Conservation (phyloP, 2,329 filamentous ascomycete genomes). For the Fusarium sp. region DNA sequence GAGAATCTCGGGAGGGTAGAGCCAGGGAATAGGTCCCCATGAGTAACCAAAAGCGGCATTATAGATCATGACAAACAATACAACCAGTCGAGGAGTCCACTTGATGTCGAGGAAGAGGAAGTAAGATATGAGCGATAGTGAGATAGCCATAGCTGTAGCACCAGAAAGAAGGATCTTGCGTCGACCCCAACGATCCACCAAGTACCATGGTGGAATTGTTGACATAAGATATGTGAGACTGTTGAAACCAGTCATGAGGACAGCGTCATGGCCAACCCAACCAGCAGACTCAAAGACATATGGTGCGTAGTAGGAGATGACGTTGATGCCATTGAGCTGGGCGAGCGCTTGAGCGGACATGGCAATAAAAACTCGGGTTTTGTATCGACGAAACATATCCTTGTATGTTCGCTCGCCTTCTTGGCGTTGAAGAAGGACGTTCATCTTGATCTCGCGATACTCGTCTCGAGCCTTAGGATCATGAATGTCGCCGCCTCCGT, state of each 20-base stretch:
- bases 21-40: constrained; percentile 98
- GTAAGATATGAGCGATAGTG: constrained; percentile 90
- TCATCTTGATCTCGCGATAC: constrained; percentile 99
- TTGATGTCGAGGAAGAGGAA: constrained; percentile 89
- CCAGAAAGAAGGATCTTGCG: constrained; percentile 90
- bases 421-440: constrained; percentile 89
- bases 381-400: constrained; percentile 96
- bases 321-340: constrained; percentile 98
- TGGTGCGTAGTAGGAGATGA: constrained; percentile 98
- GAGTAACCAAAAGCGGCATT: constrained; percentile 95
- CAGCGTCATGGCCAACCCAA: constrained; percentile 90
- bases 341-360: constrained; percentile 98
- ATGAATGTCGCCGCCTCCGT: constrained; percentile 95
- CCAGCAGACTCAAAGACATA: constrained; percentile 96
- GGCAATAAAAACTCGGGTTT: constrained; percentile 93
- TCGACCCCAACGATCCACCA: constrained; percentile 91
- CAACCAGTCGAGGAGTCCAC: constrained; percentile 83
- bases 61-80: constrained; percentile 97
- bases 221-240: constrained; percentile 88
- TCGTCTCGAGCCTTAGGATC: constrained; percentile 92
- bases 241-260: constrained; percentile 98
- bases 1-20: constrained; percentile 98
- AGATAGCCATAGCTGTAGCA: constrained; percentile 87
- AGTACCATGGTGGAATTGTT: constrained; percentile 95
- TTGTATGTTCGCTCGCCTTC: constrained; percentile 91